These are phyloP conservation scores for Citrullus colocynthis DNA, from an alignment of 306 rosid genomes.

Conservation along the genomic window DNA sequence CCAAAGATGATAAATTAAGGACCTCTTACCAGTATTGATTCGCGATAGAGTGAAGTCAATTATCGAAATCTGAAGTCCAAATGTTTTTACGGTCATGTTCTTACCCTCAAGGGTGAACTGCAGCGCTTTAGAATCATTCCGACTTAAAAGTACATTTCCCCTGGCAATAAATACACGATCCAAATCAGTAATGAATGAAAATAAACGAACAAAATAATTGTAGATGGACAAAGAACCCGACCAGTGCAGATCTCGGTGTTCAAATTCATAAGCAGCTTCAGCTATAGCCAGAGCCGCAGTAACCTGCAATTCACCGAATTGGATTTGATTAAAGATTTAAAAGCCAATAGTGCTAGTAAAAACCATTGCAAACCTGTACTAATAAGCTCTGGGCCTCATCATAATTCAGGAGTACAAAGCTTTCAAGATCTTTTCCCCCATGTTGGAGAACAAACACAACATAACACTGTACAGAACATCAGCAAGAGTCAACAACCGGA, in stretches of 20 bases:
- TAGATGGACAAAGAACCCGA: constrained; percentile 18
- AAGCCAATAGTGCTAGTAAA: constrained; percentile 7
- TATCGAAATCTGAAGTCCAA: constrained; percentile 65
- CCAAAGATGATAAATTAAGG: not conserved
- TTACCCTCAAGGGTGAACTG: constrained; percentile 71
- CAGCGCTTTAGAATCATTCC: constrained; percentile 47
- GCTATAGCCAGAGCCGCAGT: constrained; percentile 83
- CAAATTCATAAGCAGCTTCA: constrained; percentile 87
- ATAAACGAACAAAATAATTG: constrained; percentile 1
- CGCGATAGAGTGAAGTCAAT: constrained; percentile 87
- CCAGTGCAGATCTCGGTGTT: constrained; percentile 99
- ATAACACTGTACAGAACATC: constrained; percentile 40
- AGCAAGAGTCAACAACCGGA: constrained; percentile 7
- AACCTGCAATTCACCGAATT: constrained; percentile 33
- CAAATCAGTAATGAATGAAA: constrained; percentile 12
- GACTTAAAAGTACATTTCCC: constrained; percentile 77
- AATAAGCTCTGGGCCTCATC: constrained; percentile 63
- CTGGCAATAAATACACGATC: constrained; percentile 27
- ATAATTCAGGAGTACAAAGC: constrained; percentile 62
- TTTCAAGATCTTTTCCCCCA: constrained; percentile 90
- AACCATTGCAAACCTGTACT: constrained; percentile 47
- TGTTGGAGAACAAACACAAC: constrained; percentile 60
- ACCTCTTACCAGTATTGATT: constrained; percentile 59
- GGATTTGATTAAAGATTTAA: constrained; percentile 11
- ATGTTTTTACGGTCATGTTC: constrained; percentile 40